A percentile compares a stretch with the other conserved stretches of the same genome.
Conservation (phyloP, 2,329 filamentous ascomycete species). For the Aureobasidium subglaciale region DNA sequence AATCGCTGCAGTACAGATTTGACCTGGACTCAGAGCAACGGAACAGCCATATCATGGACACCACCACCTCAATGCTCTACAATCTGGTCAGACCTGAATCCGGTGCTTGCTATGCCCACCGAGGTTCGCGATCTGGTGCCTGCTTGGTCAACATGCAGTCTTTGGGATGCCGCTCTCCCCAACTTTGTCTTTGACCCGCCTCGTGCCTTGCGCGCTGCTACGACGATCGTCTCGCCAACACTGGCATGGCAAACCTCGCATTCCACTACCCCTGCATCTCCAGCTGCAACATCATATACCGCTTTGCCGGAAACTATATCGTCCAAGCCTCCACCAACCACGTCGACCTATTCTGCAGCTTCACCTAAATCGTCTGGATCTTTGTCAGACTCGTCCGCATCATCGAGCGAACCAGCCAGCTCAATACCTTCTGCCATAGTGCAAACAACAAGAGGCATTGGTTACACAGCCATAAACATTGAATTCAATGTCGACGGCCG, state of each 20-base stretch:
- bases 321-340: not conserved
- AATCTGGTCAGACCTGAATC: slow-evolving; percentile 22
- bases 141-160: slow-evolving; percentile 17
- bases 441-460: not conserved
- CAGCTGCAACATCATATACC: slow-evolving; percentile 4
- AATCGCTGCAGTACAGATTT: slow-evolving; percentile 3
- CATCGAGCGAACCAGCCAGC: not conserved
- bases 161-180: slow-evolving; percentile 18
- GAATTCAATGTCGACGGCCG: not conserved
- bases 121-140: slow-evolving; percentile 17
- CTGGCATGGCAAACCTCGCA: not conserved
- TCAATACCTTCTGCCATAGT: not conserved
- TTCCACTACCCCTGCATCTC: slow-evolving; percentile 5
- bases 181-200: slow-evolving; percentile 22
- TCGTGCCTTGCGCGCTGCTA: slow-evolving; percentile 17
- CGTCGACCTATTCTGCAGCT: not conserved
- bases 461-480: slow-evolving; percentile 1
- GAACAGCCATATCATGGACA: not conserved
- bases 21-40: not conserved
- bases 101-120: slow-evolving; percentile 20
- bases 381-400: too few relatives aligned
- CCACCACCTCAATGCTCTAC: slow-evolving; percentile 18
- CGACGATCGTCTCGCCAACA: slow-evolving; percentile 6
- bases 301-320: slow-evolving; percentile 1
- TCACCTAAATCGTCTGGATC: too few relatives aligned